These are phyloP conservation scores for Trichoderma parareesei DNA, from an alignment of 495 filamentous ascomycete genomes.

Conservation along the genomic window DNA sequence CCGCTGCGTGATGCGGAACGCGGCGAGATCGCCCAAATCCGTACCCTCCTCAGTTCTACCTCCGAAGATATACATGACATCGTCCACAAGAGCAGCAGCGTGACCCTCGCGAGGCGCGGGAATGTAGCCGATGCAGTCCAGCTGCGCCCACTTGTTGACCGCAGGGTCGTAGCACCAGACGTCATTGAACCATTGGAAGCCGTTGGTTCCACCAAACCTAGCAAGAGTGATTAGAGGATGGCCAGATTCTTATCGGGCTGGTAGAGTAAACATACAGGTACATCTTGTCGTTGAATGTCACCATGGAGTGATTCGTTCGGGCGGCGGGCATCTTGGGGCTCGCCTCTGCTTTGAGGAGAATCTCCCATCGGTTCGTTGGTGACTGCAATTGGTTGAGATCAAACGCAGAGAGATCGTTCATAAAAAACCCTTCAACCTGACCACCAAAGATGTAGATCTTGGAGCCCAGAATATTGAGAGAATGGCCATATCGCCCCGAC, in stretches of 20 bases:
- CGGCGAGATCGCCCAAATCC: constrained; percentile 88
- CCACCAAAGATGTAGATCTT: constrained; percentile 97
- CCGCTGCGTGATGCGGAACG: constrained; percentile 83
- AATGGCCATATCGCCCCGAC: constrained; percentile 90
- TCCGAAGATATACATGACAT: constrained; percentile 99
- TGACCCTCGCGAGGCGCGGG: constrained; percentile 91
- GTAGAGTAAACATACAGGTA: constrained; percentile 55
- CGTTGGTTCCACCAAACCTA: constrained; percentile 95
- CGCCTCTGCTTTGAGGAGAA: constrained; percentile 38
- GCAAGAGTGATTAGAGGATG: constrained; percentile 18
- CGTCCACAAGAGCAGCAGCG: constrained; percentile 82
- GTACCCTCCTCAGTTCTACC: constrained; percentile 89
- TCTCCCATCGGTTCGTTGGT: constrained; percentile 85
- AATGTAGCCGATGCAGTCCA: constrained; percentile 96
- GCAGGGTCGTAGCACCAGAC: constrained; percentile 93
- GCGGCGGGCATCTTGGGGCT: constrained; percentile 57
- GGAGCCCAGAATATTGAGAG: constrained; percentile 89
- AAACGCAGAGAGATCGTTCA: constrained; percentile 96
- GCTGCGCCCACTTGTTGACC: constrained; percentile 70
- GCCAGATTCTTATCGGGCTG: neutral
- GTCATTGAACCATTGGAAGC: constrained; percentile 93
- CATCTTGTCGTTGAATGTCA: constrained; percentile 88
- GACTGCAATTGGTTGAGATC: constrained; percentile 90
- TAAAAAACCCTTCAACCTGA: constrained; percentile 94
- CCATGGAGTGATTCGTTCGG: constrained; percentile 87